A percentile compares a stretch with the other conserved stretches of the same genome.
These are phyloP conservation scores for Coemansia sp. DNA, from an alignment of 192 early-diverging fungal species.

Conservation along the genomic window DNA sequence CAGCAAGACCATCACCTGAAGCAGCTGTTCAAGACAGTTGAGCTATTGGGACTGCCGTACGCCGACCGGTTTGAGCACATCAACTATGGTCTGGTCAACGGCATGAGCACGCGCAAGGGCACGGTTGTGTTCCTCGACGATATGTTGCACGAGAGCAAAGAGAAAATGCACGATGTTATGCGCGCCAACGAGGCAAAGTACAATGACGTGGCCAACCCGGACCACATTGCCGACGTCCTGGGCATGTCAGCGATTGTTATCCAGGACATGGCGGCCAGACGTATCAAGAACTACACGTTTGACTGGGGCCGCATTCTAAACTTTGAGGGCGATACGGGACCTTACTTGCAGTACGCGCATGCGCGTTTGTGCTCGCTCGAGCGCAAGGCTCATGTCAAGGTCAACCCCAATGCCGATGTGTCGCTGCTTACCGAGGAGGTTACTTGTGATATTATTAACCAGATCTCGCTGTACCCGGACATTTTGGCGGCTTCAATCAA, in stretches of 20 bases:
- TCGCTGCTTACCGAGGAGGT: slow-evolving; percentile 66
- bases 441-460: slow-evolving; percentile 71
- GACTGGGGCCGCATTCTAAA: slow-evolving; percentile 88
- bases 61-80: slow-evolving; percentile 83
- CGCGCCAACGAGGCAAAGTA: slow-evolving; percentile 84
- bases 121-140: slow-evolving; percentile 95
- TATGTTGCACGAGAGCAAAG: slow-evolving; percentile 82
- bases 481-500: slow-evolving; percentile 65
- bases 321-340: slow-evolving; percentile 99
- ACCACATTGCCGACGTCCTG: slow-evolving; percentile 77
- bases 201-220: slow-evolving; percentile 78
- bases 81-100: slow-evolving; percentile 91
- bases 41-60: slow-evolving; percentile 80
- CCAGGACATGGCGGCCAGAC: slow-evolving; percentile 86
- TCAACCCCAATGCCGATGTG: slow-evolving; percentile 68
- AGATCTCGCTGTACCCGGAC: slow-evolving; percentile 84
- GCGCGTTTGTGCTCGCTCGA: slow-evolving; percentile 94
- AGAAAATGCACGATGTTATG: slow-evolving; percentile 90
- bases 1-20: slow-evolving; percentile 90
- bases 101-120: slow-evolving; percentile 96
- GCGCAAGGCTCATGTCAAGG: slow-evolving; percentile 65
- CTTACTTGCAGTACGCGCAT: slow-evolving; percentile 98
- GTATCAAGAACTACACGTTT: slow-evolving; percentile 95
- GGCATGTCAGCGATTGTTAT: slow-evolving; percentile 91
- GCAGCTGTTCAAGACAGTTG: slow-evolving; percentile 92